phyloP scores from a whole-genome alignment of 2,329 filamentous ascomycete species.

The Botrytis byssoidea region DNA sequence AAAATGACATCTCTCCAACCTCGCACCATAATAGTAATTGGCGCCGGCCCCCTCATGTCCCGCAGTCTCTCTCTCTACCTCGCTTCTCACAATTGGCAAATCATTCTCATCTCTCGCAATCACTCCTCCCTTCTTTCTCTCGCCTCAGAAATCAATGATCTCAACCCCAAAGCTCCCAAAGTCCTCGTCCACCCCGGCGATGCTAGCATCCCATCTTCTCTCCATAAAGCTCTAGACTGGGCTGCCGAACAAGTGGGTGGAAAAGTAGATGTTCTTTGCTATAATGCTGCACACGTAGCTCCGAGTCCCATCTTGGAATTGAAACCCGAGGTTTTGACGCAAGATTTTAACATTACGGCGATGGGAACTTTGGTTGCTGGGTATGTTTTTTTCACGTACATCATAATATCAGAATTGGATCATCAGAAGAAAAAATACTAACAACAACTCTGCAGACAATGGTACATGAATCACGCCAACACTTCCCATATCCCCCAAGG shows the following conservation, averaged over 20 bases:
- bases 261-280: slow-evolving; percentile 10
- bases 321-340: background rate
- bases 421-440: background rate
- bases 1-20: slow-evolving; percentile 13
- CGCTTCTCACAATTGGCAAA: slow-evolving; percentile 16
- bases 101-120: slow-evolving; percentile 7
- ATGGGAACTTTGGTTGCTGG: slow-evolving; percentile 11
- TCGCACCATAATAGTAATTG: slow-evolving; percentile 12
- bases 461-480: slow-evolving; percentile 7
- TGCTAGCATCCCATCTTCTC: background rate
- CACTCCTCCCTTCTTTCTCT: background rate
- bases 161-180: slow-evolving; percentile 1
- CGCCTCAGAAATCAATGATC: slow-evolving; percentile 5
- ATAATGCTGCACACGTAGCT: slow-evolving; percentile 5
- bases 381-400: background rate
- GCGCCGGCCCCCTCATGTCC: slow-evolving; percentile 19
- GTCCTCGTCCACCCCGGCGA: slow-evolving; percentile 6
- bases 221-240: slow-evolving; percentile 12
- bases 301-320: background rate
- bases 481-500: background rate
- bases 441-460: background rate
- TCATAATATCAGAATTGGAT: background rate
- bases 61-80: slow-evolving; percentile 19
- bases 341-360: slow-evolving; percentile 8
- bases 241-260: background rate